These are phyloP conservation scores for Teunomyces atbi DNA, from an alignment of 805 yeast genomes.

Conservation along the genomic window DNA sequence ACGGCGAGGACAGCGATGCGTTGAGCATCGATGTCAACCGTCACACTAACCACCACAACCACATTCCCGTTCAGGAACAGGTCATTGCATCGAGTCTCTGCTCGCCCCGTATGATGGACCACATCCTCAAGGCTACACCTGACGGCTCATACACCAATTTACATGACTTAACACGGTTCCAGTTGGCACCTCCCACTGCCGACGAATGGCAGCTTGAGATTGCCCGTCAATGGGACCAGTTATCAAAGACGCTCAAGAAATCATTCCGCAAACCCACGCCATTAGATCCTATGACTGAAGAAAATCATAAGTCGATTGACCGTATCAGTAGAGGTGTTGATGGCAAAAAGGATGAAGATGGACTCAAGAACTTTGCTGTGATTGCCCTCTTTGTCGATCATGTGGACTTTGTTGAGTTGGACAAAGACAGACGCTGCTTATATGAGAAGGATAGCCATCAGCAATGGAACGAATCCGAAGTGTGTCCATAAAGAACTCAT, in stretches of 20 bases:
- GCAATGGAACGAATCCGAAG: slow-evolving; percentile 74
- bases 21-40: neutral
- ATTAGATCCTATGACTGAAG: slow-evolving; percentile 54
- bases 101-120: slow-evolving; percentile 24
- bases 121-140: slow-evolving; percentile 18
- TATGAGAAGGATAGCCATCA: slow-evolving; percentile 54
- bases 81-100: slow-evolving; percentile 27
- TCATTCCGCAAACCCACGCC: slow-evolving; percentile 75
- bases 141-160: slow-evolving; percentile 28
- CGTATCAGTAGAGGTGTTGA: slow-evolving; percentile 80
- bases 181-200: slow-evolving; percentile 45
- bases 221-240: slow-evolving; percentile 56
- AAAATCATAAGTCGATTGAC: slow-evolving; percentile 58
- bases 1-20: slow-evolving; percentile 3
- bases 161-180: slow-evolving; percentile 16
- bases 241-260: slow-evolving; percentile 60
- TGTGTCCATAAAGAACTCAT: slow-evolving; percentile 55
- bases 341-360: slow-evolving; percentile 64
- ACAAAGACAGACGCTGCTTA: slow-evolving; percentile 53
- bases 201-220: slow-evolving; percentile 72
- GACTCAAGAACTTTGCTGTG: slow-evolving; percentile 64
- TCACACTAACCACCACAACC: neutral
- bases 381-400: slow-evolving; percentile 66
- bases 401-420: slow-evolving; percentile 67
- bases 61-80: slow-evolving; percentile 11